Base-by-base conservation (phyloP, 2,329 filamentous ascomycete species). In the Talaromyces rugulosus region DNA sequence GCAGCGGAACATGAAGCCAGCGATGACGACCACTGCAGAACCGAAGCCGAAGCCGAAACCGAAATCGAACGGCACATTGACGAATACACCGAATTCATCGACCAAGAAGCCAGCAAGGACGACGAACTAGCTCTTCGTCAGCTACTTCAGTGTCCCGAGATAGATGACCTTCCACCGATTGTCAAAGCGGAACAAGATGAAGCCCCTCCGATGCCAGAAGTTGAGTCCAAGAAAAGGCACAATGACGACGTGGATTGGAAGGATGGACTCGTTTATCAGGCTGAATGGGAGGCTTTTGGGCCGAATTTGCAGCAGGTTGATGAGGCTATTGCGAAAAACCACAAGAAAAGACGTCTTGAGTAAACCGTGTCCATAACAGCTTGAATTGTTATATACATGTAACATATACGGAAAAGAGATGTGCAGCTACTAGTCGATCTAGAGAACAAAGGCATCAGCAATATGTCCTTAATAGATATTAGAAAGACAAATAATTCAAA, bases 231-330 rank as follows among this genome's bases (percentile, higher is more conserved):
- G 18, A 66, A 75, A 53, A 75, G 44, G 44, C 18, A 80, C 11
- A 55, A 51, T 27, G 40, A 30, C 3, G 60, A 76, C 9, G 67
- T 73, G n/a, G 72, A 80, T 56, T 86, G 84, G 84, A 77, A 81
- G 57, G 74, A 75, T 30, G 74, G 71, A 56, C 73, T 76, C 0
- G 68, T 81, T 1, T 83, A 81, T 58, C 77, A 74, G 53, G 74
- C 78, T 18, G 75, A 80, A 34, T 86, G 84, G 83, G 83, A 85
- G 66, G 71, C 72, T n/a, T 74, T 73, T 60, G 73, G 73, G 1
- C 64, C 68, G 40, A 70, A 69, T 7, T 61, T 67, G 1, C 56
- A 68, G 11, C 66, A 74, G 23, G 53, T 75, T 5, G 66, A 73
- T 16, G 69, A 73, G 9, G 70, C 73, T 1, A 60, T 77, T 53